Base-by-base conservation (phyloP, 2,329 filamentous ascomycete species). In the Stagonosporopsis cucurbitacearum region DNA sequence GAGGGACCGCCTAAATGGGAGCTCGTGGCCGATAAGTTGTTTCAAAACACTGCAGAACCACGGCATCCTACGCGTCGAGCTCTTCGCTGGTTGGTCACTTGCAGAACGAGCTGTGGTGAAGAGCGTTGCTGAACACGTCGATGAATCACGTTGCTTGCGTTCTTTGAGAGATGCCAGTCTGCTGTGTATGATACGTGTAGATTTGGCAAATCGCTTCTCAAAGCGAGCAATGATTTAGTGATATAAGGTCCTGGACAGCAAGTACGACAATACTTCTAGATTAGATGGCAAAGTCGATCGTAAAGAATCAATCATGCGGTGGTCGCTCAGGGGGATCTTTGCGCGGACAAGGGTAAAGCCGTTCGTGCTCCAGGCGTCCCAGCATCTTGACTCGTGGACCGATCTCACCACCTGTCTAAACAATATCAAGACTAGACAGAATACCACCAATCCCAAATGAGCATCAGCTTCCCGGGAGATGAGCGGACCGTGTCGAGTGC, bases 261-360 rank as follows among this genome's bases (percentile, higher is more conserved):
- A 30, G 11, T 12, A 30, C 11, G 28, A 12, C 2, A 13, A 12
- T 13, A 30, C 13, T 30, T 13, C 13, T 11, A 12, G 28, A 30
- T 12, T 13, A 13, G 20, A 37, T 5, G 22, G 30, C 37, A 22
- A 22, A 26, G 22, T 19, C 19, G 28, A 20, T 9, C 28, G 28
- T 30, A 46, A 6, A 3, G 22, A 6, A 36, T 23, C 7, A 4
- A 5, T 30, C n/a, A 22, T 39, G 19, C 25, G 40, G 25, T 37
- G n/a, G 40, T 20, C 33, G 35, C 28, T 48, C 44, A 48, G 33
- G 44, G 44, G 44, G 44, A 48, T 48, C 17, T 3, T 12, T n/a
- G 11, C 17, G 23, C 30, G 25, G 26, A 50, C 47, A 42, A 12
- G 37, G 45, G 25, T 48, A 22, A 12, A 40, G 33, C 45, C 45